Base-by-base conservation (phyloP, 2,329 filamentous ascomycete genomes). In the Exophiala spinifera region DNA sequence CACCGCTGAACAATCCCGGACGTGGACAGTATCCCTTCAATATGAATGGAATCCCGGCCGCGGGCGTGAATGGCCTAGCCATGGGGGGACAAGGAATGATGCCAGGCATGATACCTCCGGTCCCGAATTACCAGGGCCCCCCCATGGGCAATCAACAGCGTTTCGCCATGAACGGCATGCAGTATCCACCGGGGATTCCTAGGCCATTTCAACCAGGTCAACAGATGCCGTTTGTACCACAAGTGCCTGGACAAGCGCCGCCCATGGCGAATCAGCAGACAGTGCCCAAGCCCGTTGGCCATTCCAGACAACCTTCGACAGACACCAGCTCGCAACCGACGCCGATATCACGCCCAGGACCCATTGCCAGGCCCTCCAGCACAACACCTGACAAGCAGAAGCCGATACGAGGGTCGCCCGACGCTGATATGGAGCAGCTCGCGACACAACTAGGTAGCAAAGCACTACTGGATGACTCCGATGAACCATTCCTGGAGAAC, bases 371-470 rank as follows among this genome's bases (percentile, higher is more conserved):
- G 31, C 92, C 94, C 0, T 85, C 86, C 14, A 96, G 91, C 68
- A 83, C 79, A 8, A 78, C 79, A 58, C 80, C 81, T 25, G 76
- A 75, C 51, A 79, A 79, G 39, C 72, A 67, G 60, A 70, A 68
- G 51, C 68, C 68, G 15, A 68, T 72, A 25, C 72, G 76, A 17
- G 66, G 69, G 55, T 69, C 67, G 39, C 67, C 69, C 1, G 77
- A 79, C 21, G 73, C 76, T 23, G 84, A 86, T 52, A 75, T 90
- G 17, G 89, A 92, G 51, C 83, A 89, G 46, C 74, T 88, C 51
- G 87, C 85, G 59, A 82, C 86, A 57, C 91, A 94, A 64, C 79
- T 99, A 21, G 94, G 94, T 11, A 97, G 92, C 70, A 91, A 90
- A 64, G 94, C 91, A 11, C 77, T 99, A 11, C 77, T 97, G 39